Evolutionary conservation across 257 asterid species (phyloP).

Genomic region (Petunia secreta): DNA sequence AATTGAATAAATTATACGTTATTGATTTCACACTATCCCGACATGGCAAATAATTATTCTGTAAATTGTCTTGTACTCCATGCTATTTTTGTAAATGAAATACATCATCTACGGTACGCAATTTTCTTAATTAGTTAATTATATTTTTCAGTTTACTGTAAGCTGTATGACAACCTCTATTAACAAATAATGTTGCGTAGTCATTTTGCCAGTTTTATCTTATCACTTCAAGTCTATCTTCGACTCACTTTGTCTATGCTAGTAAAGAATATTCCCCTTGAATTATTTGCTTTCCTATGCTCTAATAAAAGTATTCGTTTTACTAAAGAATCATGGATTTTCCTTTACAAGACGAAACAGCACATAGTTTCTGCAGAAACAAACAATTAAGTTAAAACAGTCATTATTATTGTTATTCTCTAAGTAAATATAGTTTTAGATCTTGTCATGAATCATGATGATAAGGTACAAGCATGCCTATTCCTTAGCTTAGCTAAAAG

Average conservation of each 20-base stretch:
- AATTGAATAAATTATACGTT: no score
- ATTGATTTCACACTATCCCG: no score
- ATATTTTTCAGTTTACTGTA: no score
- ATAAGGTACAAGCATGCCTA: background rate
- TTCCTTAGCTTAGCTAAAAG: background rate
- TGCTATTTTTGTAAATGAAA: no score
- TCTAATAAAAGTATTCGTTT: background rate
- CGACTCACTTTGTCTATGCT: background rate
- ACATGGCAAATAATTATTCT: no score
- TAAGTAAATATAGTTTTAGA: background rate
- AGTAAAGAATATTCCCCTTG: background rate
- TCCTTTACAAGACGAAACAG: background rate
- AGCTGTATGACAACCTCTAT: no score
- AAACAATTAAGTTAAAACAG: background rate
- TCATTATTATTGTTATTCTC: background rate
- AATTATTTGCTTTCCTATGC: background rate
- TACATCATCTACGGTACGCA: no score
- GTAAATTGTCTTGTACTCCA: no score
- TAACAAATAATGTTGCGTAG: background rate
- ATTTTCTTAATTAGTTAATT: no score
- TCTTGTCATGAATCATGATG: constrained; percentile 5
- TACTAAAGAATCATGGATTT: background rate
- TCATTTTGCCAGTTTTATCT: background rate
- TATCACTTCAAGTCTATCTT: background rate
- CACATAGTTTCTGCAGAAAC: background rate